Evolutionary conservation across 2,329 filamentous ascomycete species (phyloP), one percentile per base, ranked within the genome.

Genomic region (Ophiostoma australiae): DNA sequence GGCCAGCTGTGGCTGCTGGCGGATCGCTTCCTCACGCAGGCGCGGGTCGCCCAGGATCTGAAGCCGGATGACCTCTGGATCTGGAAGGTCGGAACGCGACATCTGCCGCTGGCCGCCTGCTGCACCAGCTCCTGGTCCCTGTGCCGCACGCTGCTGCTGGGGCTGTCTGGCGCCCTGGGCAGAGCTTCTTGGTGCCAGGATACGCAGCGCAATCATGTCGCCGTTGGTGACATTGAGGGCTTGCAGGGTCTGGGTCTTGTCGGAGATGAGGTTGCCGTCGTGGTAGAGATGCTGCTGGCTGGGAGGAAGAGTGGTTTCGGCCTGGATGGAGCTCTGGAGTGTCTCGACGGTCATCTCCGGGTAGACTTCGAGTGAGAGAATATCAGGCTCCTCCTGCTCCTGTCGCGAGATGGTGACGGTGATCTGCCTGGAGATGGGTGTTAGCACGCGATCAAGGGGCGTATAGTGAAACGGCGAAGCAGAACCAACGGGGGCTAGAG

Each of bases 161-260:
- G 33, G 82, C 78, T 67, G 48, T 82, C 82, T 76, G 78, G 84
- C 69, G 82, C 17, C 68, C 23, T 55, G 39, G 1, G 69, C 65
- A 5, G 20, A 37, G 35, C 35, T 69, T 20, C 68, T 55, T n/a
- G 52, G 69, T 23, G 88, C 85, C 73, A 87, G 81, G 72, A 97
- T 90, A 78, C 97, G 91, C 75, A 98, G 86, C 39, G 91, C 93
- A 74, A 99, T 83, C 91, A 99, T 94, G 77, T 97, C 95, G 70
- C 93, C 93, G 81, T 98, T 92, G 68, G 84, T 87, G 76, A 99
- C 91, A 61, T 90, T 87, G 41, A 94, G 86, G 76, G 94, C 86
- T 75, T 93, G 88, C 77, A 99, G 86, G 3, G 93, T 97, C 79
- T 93, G 91, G 72, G 86, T 81, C 76, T 94, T 90, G 80, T 93